Conservation (phyloP, 176 grass and related monocot genomes). For the Pontederia paniculata region DNA sequence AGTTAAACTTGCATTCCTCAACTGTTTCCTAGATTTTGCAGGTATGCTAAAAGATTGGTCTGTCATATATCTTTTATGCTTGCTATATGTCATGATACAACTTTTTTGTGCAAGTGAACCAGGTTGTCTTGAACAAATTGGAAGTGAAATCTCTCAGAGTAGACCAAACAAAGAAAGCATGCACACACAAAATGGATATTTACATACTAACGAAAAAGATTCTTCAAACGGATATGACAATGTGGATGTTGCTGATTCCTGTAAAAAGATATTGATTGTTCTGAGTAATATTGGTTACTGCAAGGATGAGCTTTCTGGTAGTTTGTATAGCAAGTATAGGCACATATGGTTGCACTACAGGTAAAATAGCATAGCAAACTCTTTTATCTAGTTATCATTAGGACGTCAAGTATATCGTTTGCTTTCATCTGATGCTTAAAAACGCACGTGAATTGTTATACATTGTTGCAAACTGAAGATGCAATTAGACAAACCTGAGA, state of each 20-base stretch:
- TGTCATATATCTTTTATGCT: slow-evolving; percentile 5
- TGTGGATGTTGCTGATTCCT: slow-evolving; percentile 23
- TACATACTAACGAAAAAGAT: slow-evolving; percentile 49
- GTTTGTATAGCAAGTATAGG: slow-evolving; percentile 78
- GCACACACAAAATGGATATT: slow-evolving; percentile 70
- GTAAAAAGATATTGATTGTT: slow-evolving; percentile 87
- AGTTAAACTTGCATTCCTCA: slow-evolving; percentile 94
- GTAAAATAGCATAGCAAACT: slow-evolving; percentile 13
- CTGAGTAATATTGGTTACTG: slow-evolving; percentile 99
- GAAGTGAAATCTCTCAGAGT: slow-evolving; percentile 53
- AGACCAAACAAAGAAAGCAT: slow-evolving; percentile 74
- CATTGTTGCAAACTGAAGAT: no score
- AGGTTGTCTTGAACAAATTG: slow-evolving; percentile 87
- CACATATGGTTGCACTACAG: slow-evolving; percentile 70
- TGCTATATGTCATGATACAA: neutral
- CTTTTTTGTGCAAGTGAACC: slow-evolving; percentile 29
- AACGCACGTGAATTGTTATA: no score
- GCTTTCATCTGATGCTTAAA: no score
- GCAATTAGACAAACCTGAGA: no score
- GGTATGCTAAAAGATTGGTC: slow-evolving; percentile 26
- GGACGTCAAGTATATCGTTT: neutral
- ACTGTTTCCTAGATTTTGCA: slow-evolving; percentile 91
- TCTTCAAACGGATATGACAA: slow-evolving; percentile 29
- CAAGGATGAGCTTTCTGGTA: slow-evolving; percentile 77
- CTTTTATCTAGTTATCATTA: neutral